Evolutionary conservation across 2,329 filamentous ascomycete species (phyloP).

Genomic region (Aspergillus sp.): DNA sequence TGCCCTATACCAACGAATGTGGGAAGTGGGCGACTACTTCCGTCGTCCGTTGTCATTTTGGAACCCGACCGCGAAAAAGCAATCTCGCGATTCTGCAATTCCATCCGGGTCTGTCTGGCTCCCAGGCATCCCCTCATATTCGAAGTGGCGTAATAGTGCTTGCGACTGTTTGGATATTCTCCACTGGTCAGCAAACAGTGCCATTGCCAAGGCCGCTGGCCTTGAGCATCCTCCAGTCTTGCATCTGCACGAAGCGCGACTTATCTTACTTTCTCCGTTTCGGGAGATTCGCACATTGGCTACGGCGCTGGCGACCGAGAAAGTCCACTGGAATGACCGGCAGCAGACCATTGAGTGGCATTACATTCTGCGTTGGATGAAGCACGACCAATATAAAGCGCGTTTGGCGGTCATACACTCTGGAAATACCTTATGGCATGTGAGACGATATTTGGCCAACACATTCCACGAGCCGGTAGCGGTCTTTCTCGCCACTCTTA

Average conservation of each 20-base stretch:
- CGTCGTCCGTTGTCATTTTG: constrained; percentile 47
- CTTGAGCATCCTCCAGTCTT: constrained; percentile 56
- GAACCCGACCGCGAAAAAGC: constrained; percentile 44
- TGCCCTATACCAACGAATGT: constrained; percentile 50
- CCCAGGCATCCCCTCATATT: constrained; percentile 47
- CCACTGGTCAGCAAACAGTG: constrained; percentile 58
- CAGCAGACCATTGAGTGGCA: constrained; percentile 35
- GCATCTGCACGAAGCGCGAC: constrained; percentile 55
- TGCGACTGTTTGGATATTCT: constrained; percentile 54
- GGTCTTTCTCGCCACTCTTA: constrained; percentile 47
- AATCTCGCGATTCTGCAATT: constrained; percentile 34
- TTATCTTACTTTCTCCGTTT: constrained; percentile 53
- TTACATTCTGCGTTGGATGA: constrained; percentile 50
- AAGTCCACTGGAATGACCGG: constrained; percentile 29
- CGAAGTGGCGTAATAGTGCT: constrained; percentile 46
- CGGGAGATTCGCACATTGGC: constrained; percentile 47
- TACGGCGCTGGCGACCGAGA: constrained; percentile 32
- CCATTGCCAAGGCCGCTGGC: constrained; percentile 49
- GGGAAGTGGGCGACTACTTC: constrained; percentile 49
- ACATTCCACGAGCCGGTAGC: constrained; percentile 50
- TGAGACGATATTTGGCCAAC: constrained; percentile 49
- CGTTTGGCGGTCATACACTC: constrained; percentile 57
- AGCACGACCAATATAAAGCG: constrained; percentile 56
- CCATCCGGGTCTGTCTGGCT: constrained; percentile 44
- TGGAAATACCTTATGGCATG: constrained; percentile 53